Evolutionary conservation across 2,329 filamentous ascomycete genomes (phyloP), one percentile per base, ranked within the genome.

Genomic region (Decorospora gaudefroyi): DNA sequence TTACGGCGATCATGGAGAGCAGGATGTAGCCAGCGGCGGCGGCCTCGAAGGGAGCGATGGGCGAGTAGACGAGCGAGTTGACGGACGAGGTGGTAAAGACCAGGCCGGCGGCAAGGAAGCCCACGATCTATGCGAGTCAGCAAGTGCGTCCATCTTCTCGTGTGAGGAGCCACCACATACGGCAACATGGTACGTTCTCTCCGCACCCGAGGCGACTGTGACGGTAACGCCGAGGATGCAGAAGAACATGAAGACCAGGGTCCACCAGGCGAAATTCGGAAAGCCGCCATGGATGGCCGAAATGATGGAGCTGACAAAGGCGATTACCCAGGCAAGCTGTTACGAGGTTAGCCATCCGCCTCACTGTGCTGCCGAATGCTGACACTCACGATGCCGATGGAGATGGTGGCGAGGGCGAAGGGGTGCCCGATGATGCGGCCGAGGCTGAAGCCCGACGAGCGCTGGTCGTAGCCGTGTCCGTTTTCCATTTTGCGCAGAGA

Each of bases 361-460:
- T 43, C 17, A 7, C 6, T 7, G 15, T n/a, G 19, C 17, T 11
- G 21, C 31, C 22, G 39, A 38, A 25, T 11, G 19, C 25, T 40
- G 46, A 18, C 17, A 81, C 90, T 72, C 83, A 96, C 92, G 67
- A 88, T 79, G 53, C 87, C 83, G 71, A 97, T 96, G 45, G 92
- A 96, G 54, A 95, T 83, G 23, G 93, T 97, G 42, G 91, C 90
- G 49, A 99, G 81, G 48, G 92, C 91, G 73, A 99, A 97, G 4
- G 93, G 93, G 74, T 99, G 92, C 62, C 93, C 93, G 50, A 96
- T 80, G 62, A 99, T 90, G 74, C 96, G 95, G 69, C 88, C 88
- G 72, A 91, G 73, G 71, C 82, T 86, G 72, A 96, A 85, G 61
- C 43, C 32, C 17, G 73, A 75, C 45, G 65, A 59, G 32, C 68